phyloP scores from a whole-genome alignment of 306 rosid genomes.

The Hylodesmum podocarpum region DNA sequence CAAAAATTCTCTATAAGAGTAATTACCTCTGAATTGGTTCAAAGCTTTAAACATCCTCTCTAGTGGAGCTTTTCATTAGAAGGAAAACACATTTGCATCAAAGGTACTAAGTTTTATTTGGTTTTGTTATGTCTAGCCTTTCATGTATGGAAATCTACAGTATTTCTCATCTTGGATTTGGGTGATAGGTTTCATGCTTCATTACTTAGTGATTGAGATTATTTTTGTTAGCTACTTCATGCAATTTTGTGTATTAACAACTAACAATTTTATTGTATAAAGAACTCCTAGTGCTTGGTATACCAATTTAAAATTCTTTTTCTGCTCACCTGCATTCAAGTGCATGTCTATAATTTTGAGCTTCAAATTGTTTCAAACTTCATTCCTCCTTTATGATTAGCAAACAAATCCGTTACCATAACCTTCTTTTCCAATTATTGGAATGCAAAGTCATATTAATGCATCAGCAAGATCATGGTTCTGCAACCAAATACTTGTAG shows the following conservation, averaged over 20 bases:
- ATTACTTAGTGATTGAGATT: not conserved
- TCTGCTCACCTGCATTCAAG: not conserved
- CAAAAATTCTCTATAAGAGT: not conserved
- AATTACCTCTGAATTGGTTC: not conserved
- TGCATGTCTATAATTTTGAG: not conserved
- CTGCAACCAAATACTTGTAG: not conserved
- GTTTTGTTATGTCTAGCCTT: not conserved
- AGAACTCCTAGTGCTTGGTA: not conserved
- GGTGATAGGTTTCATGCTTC: not conserved
- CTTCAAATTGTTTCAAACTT: not conserved
- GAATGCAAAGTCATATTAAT: slow-evolving; percentile 3
- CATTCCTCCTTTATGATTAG: not conserved
- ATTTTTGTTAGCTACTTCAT: not conserved
- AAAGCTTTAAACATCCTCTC: not conserved
- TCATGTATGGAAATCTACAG: not conserved
- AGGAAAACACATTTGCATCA: not conserved
- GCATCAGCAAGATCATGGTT: not conserved
- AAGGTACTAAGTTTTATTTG: slow-evolving; percentile 25
- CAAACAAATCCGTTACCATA: not conserved
- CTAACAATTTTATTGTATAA: not conserved
- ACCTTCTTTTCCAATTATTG: not conserved
- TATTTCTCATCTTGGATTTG: not conserved
- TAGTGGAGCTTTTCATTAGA: not conserved
- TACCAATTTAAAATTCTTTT: not conserved
- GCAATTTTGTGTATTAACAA: not conserved